Conservation (phyloP, 345 rosid genomes). For the Moringa oleifera region DNA sequence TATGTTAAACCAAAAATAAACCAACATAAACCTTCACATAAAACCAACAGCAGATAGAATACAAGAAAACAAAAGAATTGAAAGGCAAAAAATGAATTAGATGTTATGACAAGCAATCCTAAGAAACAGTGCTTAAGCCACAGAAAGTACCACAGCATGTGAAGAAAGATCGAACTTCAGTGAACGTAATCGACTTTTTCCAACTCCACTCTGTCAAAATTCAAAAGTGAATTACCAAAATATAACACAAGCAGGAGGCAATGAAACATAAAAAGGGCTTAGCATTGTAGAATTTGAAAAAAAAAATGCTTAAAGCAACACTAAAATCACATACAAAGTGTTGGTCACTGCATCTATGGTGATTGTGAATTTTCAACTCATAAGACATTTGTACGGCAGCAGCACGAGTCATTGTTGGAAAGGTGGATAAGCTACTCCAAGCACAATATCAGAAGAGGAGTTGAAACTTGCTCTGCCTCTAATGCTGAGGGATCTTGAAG, state of each 20-base stretch:
- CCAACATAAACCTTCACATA: background rate
- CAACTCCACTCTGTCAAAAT: conserved; percentile 34
- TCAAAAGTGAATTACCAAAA: too few relatives aligned
- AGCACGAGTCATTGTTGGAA: conserved; percentile 40
- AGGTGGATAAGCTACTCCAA: conserved; percentile 13
- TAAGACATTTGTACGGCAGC: conserved; percentile 47
- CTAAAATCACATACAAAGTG: conserved; percentile 21
- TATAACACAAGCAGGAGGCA: conserved; percentile 9
- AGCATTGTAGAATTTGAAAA: background rate
- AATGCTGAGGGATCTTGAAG: background rate
- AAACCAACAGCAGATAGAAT: background rate
- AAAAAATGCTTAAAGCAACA: background rate
- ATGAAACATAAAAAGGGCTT: background rate
- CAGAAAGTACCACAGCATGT: conserved; percentile 43
- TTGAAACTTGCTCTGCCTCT: conserved; percentile 9
- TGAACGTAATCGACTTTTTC: conserved; percentile 36
- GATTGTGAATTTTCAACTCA: conserved; percentile 36
- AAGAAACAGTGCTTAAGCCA: background rate
- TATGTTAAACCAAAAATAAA: background rate
- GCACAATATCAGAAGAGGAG: conserved; percentile 7
- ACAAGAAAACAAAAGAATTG: too few relatives aligned
- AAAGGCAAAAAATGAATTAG: too few relatives aligned
- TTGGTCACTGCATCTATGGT: conserved; percentile 29
- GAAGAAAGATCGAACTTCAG: conserved; percentile 47
- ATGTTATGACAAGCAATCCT: conserved; percentile 1